Percentiles rank a stretch among this genome's conserved stretches.
Conservation (phyloP, 2,329 filamentous ascomycete species). For the Lomentospora prolificans region DNA sequence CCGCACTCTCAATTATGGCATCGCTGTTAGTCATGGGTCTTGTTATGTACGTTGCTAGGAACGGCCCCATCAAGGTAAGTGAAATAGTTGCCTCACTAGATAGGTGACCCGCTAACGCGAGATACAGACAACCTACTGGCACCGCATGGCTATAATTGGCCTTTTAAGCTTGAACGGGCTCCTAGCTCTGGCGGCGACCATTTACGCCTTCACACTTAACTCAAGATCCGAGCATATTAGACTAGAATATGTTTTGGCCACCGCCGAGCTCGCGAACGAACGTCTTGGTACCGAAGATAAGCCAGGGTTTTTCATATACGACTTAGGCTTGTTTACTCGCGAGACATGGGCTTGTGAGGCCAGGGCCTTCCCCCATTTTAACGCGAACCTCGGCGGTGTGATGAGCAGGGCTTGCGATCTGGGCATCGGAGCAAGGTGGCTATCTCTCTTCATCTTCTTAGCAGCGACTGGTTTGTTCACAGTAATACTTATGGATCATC, state of each 20-base stretch:
- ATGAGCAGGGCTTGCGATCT: not conserved
- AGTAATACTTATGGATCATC: conserved; percentile 1
- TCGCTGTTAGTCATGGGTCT: not conserved
- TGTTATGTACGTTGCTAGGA: not conserved
- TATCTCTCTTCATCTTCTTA: not conserved
- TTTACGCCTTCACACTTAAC: conserved; percentile 6
- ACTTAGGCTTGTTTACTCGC: conserved; percentile 3
- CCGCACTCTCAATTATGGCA: not conserved
- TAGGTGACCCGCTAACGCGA: not conserved
- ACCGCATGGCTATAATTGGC: not conserved
- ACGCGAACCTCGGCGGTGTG: not conserved
- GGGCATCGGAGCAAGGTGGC: conserved; percentile 1
- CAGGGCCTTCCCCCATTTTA: not conserved
- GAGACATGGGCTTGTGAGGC: conserved; percentile 3
- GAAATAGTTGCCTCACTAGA: not conserved
- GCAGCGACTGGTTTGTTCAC: not conserved
- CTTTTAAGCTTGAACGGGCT: not conserved
- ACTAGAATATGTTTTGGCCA: not conserved
- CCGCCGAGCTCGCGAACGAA: not conserved
- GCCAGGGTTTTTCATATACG: not conserved
- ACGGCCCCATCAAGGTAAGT: not conserved
- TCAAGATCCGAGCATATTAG: not conserved
- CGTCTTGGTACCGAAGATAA: not conserved
- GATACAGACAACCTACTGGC: not conserved
- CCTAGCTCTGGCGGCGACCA: conserved; percentile 1